A percentile compares a stretch with the other conserved stretches of the same genome.
Conservation (phyloP, 1,284 basidiomycete genomes). For the Leccinum fallax region DNA sequence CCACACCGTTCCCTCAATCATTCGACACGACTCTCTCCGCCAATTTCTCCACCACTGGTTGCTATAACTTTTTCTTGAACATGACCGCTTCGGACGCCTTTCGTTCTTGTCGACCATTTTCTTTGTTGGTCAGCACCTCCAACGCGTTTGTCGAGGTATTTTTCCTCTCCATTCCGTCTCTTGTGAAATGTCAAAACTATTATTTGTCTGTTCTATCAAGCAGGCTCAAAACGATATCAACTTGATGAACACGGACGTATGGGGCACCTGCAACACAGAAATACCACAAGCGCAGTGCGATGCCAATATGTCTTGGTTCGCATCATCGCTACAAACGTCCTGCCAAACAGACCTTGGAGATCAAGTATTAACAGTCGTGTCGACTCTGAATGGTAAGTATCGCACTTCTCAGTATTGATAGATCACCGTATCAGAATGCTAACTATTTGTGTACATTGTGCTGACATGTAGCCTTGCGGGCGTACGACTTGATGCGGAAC, state of each 20-base stretch:
- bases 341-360: slow-evolving; percentile 58
- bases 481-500: slow-evolving; percentile 59
- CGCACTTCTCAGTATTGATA: background rate
- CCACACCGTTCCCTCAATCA: slow-evolving; percentile 75
- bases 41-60: slow-evolving; percentile 64
- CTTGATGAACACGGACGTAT: slow-evolving; percentile 66
- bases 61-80: slow-evolving; percentile 69
- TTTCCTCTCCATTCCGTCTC: slow-evolving; percentile 19
- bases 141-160: slow-evolving; percentile 56
- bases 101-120: slow-evolving; percentile 73
- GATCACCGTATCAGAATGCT: background rate
- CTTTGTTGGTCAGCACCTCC: slow-evolving; percentile 65
- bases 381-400: slow-evolving; percentile 53
- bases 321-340: slow-evolving; percentile 43
- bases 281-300: slow-evolving; percentile 50
- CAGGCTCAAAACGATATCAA: slow-evolving; percentile 68
- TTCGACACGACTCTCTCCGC: slow-evolving; percentile 64
- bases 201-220: slow-evolving; percentile 17
- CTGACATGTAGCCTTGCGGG: slow-evolving; percentile 49
- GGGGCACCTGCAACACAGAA: slow-evolving; percentile 77
- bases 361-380: slow-evolving; percentile 49
- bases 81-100: slow-evolving; percentile 68
- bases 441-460: background rate
- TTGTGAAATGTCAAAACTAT: slow-evolving; percentile 7
- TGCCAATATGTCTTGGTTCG: slow-evolving; percentile 65